Conservation (phyloP, 2,329 filamentous ascomycete species). For the Chlorencoelia australis region DNA sequence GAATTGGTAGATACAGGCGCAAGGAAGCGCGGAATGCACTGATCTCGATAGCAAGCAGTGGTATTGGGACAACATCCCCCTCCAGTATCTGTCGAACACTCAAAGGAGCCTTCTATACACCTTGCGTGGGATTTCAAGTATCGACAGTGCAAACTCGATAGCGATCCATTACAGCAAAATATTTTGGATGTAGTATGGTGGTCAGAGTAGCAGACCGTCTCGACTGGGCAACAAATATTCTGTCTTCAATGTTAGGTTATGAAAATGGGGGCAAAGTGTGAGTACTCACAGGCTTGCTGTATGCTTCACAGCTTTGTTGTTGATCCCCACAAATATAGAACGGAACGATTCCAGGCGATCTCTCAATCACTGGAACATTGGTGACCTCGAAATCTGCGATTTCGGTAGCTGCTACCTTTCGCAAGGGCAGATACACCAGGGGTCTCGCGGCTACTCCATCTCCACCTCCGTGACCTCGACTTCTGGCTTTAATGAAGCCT, state of each 20-base stretch:
- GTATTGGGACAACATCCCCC: conserved; percentile 22
- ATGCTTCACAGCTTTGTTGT: conserved; percentile 20
- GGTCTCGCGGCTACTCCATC: neutral
- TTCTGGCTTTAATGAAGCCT: conserved; percentile 15
- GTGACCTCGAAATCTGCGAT: neutral
- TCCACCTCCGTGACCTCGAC: neutral
- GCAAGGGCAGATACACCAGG: conserved; percentile 16
- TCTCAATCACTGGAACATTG: neutral
- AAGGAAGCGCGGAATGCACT: conserved; percentile 13
- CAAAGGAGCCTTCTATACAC: conserved; percentile 14
- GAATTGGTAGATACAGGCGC: conserved; percentile 3
- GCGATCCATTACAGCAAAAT: conserved; percentile 21
- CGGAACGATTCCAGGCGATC: conserved; percentile 13
- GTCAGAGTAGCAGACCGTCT: conserved; percentile 17
- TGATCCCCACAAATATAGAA: conserved; percentile 25
- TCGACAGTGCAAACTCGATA: conserved; percentile 12
- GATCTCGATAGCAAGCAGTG: conserved; percentile 4
- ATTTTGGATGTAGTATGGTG: conserved; percentile 18
- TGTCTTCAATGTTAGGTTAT: conserved; percentile 4
- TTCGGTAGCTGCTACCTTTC: conserved; percentile 8
- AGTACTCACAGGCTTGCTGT: conserved; percentile 18
- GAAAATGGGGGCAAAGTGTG: neutral
- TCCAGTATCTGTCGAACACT: conserved; percentile 19
- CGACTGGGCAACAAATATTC: conserved; percentile 24
- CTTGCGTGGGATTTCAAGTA: conserved; percentile 12